phyloP scores from a whole-genome alignment of 2,329 filamentous ascomycete genomes.

The Ascochyta koolunga region DNA sequence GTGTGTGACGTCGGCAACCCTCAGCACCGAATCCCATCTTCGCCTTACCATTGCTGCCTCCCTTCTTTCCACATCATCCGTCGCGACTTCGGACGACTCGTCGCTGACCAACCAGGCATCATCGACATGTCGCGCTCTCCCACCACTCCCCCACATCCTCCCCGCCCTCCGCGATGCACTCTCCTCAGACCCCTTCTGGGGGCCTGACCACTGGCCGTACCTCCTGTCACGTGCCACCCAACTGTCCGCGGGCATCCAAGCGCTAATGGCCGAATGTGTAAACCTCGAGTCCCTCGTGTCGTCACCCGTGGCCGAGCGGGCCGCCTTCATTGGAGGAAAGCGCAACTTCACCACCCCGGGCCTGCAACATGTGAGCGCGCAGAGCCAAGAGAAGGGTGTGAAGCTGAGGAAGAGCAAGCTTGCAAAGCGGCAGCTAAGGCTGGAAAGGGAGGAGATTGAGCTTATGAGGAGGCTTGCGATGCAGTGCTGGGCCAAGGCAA shows the following conservation, averaged over 20 bases:
- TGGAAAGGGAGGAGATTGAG: constrained; percentile 52
- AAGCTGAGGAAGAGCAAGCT: constrained; percentile 49
- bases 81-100: constrained; percentile 20
- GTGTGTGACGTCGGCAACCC: constrained; percentile 52
- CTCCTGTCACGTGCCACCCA: constrained; percentile 52
- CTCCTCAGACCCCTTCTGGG: constrained; percentile 53
- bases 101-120: constrained; percentile 19
- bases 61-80: constrained; percentile 48
- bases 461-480: constrained; percentile 51
- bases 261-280: constrained; percentile 53
- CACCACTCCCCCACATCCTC: constrained; percentile 48
- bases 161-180: constrained; percentile 51
- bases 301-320: constrained; percentile 31
- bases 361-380: constrained; percentile 14
- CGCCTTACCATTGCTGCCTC: constrained; percentile 56
- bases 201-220: constrained; percentile 51
- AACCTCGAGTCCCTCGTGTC: constrained; percentile 51
- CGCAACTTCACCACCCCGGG: constrained; percentile 30
- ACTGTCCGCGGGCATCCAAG: constrained; percentile 53
- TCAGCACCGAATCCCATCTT: constrained; percentile 56
- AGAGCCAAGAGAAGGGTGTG: constrained; percentile 33
- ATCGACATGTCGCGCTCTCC: constrained; percentile 25
- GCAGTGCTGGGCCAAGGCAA: constrained; percentile 51
- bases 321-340: constrained; percentile 10
- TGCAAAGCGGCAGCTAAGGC: constrained; percentile 53